Evolutionary conservation across 1,139 yeast species (phyloP).

Genomic region (Scheffersomyces stambukii): DNA sequence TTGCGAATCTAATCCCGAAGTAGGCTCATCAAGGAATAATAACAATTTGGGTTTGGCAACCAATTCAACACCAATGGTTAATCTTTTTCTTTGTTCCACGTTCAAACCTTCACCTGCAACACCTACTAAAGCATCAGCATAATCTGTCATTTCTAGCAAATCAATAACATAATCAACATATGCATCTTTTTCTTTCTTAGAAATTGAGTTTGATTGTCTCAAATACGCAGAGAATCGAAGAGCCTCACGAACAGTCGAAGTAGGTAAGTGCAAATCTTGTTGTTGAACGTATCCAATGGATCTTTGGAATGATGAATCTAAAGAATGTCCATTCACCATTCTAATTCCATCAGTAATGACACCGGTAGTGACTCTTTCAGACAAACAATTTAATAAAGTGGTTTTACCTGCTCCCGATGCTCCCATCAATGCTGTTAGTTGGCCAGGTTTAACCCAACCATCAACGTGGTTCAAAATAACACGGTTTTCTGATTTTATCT

Average conservation of each 20-base stretch:
- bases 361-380: conserved; percentile 34
- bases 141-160: conserved; percentile 13
- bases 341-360: conserved; percentile 31
- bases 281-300: conserved; percentile 41
- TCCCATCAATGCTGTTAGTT: conserved; percentile 28
- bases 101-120: conserved; percentile 38
- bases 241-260: conserved; percentile 38
- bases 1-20: conserved; percentile 41
- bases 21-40: conserved; percentile 36
- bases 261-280: conserved; percentile 35
- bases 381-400: conserved; percentile 30
- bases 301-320: conserved; percentile 35
- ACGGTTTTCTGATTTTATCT: conserved; percentile 59
- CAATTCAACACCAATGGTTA: conserved; percentile 37
- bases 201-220: conserved; percentile 29
- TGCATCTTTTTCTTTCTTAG: conserved; percentile 27
- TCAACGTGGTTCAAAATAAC: conserved; percentile 60
- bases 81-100: conserved; percentile 34
- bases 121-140: conserved; percentile 36
- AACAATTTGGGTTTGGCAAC: conserved; percentile 37
- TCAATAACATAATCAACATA: conserved; percentile 35
- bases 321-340: conserved; percentile 33
- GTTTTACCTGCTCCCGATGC: conserved; percentile 38
- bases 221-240: conserved; percentile 32
- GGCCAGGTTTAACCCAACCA: conserved; percentile 28